Evolutionary conservation across 2,329 filamentous ascomycete genomes (phyloP), one percentile per base, ranked within the genome.

Genomic region (Cytospora paraplurivora): DNA sequence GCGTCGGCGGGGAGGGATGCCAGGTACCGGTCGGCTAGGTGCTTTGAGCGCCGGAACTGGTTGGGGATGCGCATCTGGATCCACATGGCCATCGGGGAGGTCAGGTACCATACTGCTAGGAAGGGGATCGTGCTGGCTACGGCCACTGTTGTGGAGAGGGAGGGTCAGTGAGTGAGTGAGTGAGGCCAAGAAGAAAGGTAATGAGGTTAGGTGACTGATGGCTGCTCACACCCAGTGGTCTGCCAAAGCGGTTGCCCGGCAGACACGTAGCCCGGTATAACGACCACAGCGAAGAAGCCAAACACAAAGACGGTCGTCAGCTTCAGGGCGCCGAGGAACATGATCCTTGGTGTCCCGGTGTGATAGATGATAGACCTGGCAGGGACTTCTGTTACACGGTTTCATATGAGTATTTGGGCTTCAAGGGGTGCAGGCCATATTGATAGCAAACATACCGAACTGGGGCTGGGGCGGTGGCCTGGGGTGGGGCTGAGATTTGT

Each of bases 221-320:
- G 57, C 34, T 33, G 73, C 78, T 58, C 72, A 82, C 80, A 69
- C 49, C 75, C 75, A 27, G 73, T 71, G 1, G 73, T 76, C 55
- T 69, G 69, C 59, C 71, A 69, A 6, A 75, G 69, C 50, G 79
- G 77, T 49, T 73, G 70, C 27, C 75, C 77, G 3, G 77, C 76
- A 27, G 76, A 74, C n/a, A 79, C 61, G 68, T 87, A 88, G 21
- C 80, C 77, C 0, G 89, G 90, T 0, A 84, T 85, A 56, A 88
- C 81, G 33, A 92, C 76, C 58, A 88, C 76, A 67, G 81, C 82
- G 70, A 91, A 91, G 68, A 89, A 85, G 27, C 81, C 82, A 62
- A 89, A 88, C 47, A 90, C 75, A 66, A 92, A 85, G 49, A 95
- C 81, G 3, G 88, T 88, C 1, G 87, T 87, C 62, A 94, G 77